A percentile compares a stretch with the other conserved stretches of the same genome.
Conservation (phyloP, 2,329 filamentous ascomycete genomes). For the Lithohypha guttulata region DNA sequence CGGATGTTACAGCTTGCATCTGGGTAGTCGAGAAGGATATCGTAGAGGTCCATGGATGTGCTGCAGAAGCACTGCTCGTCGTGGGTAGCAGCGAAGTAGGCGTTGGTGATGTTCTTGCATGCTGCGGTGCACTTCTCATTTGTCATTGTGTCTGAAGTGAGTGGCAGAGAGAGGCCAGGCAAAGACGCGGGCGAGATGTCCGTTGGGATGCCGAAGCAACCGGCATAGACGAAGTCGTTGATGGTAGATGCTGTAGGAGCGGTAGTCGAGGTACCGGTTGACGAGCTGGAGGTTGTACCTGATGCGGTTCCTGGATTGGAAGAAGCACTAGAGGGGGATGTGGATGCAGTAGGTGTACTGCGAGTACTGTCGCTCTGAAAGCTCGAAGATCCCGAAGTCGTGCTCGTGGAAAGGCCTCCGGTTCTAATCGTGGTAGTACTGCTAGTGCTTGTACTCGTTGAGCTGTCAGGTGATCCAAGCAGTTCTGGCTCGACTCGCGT, state of each 20-base stretch:
- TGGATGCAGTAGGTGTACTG: neutral
- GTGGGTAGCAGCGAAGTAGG: conserved; percentile 11
- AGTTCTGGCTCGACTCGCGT: neutral
- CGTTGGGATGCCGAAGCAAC: conserved; percentile 14
- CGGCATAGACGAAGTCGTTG: conserved; percentile 13
- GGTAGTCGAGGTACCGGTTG: conserved; percentile 1
- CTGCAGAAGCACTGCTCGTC: conserved; percentile 1
- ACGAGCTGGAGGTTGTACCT: neutral
- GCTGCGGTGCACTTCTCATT: conserved; percentile 13
- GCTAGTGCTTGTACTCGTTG: neutral
- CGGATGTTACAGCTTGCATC: conserved; percentile 14
- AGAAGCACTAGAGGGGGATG: neutral
- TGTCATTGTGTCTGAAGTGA: conserved; percentile 13
- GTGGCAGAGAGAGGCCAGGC: conserved; percentile 10
- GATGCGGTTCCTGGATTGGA: neutral
- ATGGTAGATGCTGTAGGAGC: conserved; percentile 7
- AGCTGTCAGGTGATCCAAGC: neutral
- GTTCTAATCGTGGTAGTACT: neutral
- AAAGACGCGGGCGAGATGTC: conserved; percentile 8
- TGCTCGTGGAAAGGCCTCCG: neutral
- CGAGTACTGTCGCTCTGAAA: neutral
- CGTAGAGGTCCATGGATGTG: neutral
- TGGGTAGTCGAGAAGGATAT: conserved; percentile 15
- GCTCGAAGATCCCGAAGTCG: neutral
- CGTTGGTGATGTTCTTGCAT: conserved; percentile 10